phyloP scores from a whole-genome alignment of 1,284 basidiomycete species.

The Volvariella volvacea region DNA sequence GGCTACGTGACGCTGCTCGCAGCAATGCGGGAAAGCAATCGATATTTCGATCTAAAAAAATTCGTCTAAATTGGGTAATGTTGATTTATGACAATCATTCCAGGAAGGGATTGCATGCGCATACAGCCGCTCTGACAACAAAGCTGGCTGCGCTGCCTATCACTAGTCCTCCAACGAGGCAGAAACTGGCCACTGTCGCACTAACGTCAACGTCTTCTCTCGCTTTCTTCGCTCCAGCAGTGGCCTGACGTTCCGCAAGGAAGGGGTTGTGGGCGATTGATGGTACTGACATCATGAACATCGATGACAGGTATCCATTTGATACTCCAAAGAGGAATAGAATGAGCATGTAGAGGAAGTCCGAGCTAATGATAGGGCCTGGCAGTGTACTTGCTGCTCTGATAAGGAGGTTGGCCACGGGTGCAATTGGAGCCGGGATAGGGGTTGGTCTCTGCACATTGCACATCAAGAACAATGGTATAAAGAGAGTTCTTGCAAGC shows the following conservation, averaged over 20 bases:
- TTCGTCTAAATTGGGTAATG: too few species aligned
- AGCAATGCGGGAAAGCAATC: too few species aligned
- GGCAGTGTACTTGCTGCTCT: constrained; percentile 13
- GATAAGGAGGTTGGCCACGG: background rate
- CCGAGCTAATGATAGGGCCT: constrained; percentile 60
- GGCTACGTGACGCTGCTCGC: too few species aligned
- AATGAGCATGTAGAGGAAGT: constrained; percentile 68
- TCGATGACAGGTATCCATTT: constrained; percentile 69
- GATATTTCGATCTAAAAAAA: too few species aligned
- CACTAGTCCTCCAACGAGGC: constrained; percentile 69
- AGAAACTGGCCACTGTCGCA: constrained; percentile 76
- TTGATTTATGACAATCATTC: too few species aligned
- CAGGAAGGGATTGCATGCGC: constrained; percentile 66
- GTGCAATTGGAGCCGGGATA: background rate
- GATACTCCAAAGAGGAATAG: constrained; percentile 69
- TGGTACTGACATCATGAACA: constrained; percentile 68
- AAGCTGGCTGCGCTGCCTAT: constrained; percentile 76
- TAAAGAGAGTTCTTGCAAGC: constrained; percentile 67
- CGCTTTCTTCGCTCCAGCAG: background rate
- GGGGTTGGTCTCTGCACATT: constrained; percentile 53
- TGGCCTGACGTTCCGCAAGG: constrained; percentile 39
- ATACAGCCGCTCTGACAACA: constrained; percentile 61
- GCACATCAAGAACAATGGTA: constrained; percentile 81
- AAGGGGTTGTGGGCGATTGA: constrained; percentile 68
- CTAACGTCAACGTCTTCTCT: constrained; percentile 78